Conservation (phyloP, 352 stramenopile genomes). For the Phytophthora crassamura region DNA sequence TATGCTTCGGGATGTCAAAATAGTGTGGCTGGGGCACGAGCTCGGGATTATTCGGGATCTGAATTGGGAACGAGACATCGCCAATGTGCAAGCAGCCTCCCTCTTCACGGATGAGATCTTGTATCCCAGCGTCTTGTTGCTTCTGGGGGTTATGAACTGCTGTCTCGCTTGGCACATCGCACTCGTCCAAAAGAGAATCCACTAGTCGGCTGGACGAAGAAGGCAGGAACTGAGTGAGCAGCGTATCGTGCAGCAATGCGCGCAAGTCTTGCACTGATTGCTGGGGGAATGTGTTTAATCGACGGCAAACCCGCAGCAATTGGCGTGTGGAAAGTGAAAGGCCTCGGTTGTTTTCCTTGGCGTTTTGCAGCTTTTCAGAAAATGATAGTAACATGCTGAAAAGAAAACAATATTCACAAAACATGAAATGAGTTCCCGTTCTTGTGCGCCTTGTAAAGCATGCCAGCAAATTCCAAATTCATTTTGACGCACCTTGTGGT, state of each 20-base stretch:
- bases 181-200: slow-evolving; percentile 60
- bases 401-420: not conserved
- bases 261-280: slow-evolving; percentile 70
- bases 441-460: too few species aligned
- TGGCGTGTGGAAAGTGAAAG: slow-evolving; percentile 74
- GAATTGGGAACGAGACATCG: slow-evolving; percentile 64
- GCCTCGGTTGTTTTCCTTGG: slow-evolving; percentile 52
- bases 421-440: not conserved
- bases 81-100: slow-evolving; percentile 62
- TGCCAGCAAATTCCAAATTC: too few species aligned
- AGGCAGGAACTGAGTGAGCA: slow-evolving; percentile 82
- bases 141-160: not conserved
- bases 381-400: slow-evolving; percentile 63
- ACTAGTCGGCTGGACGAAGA: slow-evolving; percentile 56
- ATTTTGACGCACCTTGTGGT: slow-evolving; percentile 55
- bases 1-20: slow-evolving; percentile 92
- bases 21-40: slow-evolving; percentile 91
- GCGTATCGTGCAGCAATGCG: slow-evolving; percentile 71
- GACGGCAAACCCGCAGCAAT: slow-evolving; percentile 67
- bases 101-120: slow-evolving; percentile 55
- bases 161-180: slow-evolving; percentile 34
- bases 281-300: slow-evolving; percentile 72
- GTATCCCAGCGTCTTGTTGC: slow-evolving; percentile 6
- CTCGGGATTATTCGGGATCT: slow-evolving; percentile 60
- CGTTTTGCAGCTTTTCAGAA: slow-evolving; percentile 52